Conservation (phyloP, 192 early-diverging fungal species). For the Paraglomus occultum region DNA sequence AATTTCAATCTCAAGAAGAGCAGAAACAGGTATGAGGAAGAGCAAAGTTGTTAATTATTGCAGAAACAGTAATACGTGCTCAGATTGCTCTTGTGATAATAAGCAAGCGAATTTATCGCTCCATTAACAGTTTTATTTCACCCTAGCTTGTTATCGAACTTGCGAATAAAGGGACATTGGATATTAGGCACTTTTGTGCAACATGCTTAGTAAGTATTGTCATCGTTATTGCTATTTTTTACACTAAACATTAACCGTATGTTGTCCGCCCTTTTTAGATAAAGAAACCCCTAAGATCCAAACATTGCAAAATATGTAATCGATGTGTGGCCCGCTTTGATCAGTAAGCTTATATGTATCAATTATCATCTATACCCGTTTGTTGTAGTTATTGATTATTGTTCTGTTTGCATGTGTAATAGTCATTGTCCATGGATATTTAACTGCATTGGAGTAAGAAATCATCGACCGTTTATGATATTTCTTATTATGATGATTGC, state of each 20-base stretch:
- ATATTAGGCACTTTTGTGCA: slow-evolving; percentile 79
- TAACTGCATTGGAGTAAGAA: slow-evolving; percentile 89
- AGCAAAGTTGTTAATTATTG: neutral
- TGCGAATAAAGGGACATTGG: slow-evolving; percentile 64
- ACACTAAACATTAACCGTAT: neutral
- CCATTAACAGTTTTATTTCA: neutral
- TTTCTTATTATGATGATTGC: slow-evolving; percentile 69
- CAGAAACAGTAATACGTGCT: neutral
- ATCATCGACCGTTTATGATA: slow-evolving; percentile 85
- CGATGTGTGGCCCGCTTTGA: slow-evolving; percentile 94
- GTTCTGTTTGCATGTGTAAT: slow-evolving; percentile 3
- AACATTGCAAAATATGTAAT: slow-evolving; percentile 93
- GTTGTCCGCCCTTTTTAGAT: slow-evolving; percentile 42
- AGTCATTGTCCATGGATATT: slow-evolving; percentile 96
- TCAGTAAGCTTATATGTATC: slow-evolving; percentile 54
- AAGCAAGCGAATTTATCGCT: too few species aligned
- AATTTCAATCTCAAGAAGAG: slow-evolving; percentile 41
- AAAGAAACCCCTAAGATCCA: slow-evolving; percentile 82
- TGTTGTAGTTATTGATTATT: neutral
- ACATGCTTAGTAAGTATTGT: slow-evolving; percentile 66
- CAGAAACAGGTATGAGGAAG: slow-evolving; percentile 37
- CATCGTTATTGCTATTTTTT: slow-evolving; percentile 19
- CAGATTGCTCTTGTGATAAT: neutral
- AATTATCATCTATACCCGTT: neutral
- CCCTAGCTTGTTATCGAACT: slow-evolving; percentile 54